These are phyloP conservation scores for Blechomonas ayalai DNA, from an alignment of 208 protist species.

Conservation along the genomic window DNA sequence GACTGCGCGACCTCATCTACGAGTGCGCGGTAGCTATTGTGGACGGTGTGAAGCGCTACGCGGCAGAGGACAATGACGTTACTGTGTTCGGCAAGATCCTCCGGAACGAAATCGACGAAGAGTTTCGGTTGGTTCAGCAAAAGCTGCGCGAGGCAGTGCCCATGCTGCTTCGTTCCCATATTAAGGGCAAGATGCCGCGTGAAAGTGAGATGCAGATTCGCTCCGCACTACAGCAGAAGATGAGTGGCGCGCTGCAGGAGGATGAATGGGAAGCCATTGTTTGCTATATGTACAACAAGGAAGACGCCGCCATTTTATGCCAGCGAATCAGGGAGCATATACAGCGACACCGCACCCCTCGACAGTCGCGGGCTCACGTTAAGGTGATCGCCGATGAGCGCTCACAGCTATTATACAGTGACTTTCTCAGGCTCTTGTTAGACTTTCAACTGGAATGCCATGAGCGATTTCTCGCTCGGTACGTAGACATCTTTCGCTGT, in stretches of 20 bases:
- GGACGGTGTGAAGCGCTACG: constrained; percentile 58
- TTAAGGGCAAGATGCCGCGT: constrained; percentile 46
- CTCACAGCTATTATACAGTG: constrained; percentile 37
- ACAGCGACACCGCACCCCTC: constrained; percentile 21
- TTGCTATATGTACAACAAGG: constrained; percentile 86
- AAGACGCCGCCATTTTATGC: constrained; percentile 57
- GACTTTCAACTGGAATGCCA: constrained; percentile 89
- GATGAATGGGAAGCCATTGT: constrained; percentile 82
- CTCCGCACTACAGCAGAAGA: constrained; percentile 34
- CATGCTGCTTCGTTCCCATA: constrained; percentile 64
- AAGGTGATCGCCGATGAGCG: constrained; percentile 8
- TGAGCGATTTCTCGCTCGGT: constrained; percentile 73
- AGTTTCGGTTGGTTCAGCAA: constrained; percentile 85
- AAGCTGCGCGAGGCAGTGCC: constrained; percentile 78
- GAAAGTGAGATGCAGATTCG: constrained; percentile 45
- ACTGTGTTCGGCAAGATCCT: constrained; percentile 88
- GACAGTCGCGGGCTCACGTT: constrained; percentile 12
- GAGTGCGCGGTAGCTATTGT: constrained; percentile 77
- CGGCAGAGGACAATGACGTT: constrained; percentile 80
- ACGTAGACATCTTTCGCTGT: constrained; percentile 60
- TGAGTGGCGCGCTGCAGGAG: constrained; percentile 40
- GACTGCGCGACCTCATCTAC: constrained; percentile 73
- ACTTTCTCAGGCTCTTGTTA: constrained; percentile 73
- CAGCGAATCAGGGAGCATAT: constrained; percentile 45
- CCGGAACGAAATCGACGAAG: constrained; percentile 89